A percentile compares a stretch with the other conserved stretches of the same genome.
These are phyloP conservation scores for Penicillium vulpinum DNA, from an alignment of 2,329 filamentous ascomycete species.

Conservation along the genomic window DNA sequence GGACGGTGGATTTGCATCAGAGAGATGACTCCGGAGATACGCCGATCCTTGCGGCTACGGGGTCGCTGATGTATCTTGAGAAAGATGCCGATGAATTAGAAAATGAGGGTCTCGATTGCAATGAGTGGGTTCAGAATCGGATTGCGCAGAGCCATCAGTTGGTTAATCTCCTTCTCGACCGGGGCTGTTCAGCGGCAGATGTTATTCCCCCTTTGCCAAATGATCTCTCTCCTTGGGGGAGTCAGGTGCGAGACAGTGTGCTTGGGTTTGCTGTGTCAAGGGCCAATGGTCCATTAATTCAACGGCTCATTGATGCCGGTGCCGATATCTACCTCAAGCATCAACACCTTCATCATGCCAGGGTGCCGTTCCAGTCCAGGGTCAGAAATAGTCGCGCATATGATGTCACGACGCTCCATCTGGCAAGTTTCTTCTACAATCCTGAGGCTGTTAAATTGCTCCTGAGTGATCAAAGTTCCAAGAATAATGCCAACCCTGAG, in stretches of 20 bases:
- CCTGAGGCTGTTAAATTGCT: neutral
- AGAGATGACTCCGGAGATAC: conserved; percentile 1
- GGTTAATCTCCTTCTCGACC: neutral
- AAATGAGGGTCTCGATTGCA: neutral
- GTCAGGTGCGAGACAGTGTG: neutral
- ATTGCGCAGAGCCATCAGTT: neutral
- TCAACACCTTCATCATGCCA: neutral
- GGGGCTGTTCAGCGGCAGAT: neutral
- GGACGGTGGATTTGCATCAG: conserved; percentile 2
- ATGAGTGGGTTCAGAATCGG: neutral
- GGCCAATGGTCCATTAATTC: conserved; percentile 13
- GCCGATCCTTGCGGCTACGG: conserved; percentile 1
- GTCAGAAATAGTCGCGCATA: neutral
- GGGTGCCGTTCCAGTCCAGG: neutral
- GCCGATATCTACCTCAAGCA: conserved; percentile 15
- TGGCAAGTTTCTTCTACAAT: neutral
- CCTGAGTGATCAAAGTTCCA: neutral
- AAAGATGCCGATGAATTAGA: neutral
- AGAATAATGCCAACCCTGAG: conserved; percentile 3
- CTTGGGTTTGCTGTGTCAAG: conserved; percentile 4
- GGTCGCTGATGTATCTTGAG: neutral
- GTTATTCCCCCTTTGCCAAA: neutral
- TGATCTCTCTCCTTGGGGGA: neutral
- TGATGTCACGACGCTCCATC: neutral
- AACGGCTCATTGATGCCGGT: conserved; percentile 17